Evolutionary conservation across 2,329 filamentous ascomycete genomes (phyloP).

Genomic region (Cladosporium oxysporum): DNA sequence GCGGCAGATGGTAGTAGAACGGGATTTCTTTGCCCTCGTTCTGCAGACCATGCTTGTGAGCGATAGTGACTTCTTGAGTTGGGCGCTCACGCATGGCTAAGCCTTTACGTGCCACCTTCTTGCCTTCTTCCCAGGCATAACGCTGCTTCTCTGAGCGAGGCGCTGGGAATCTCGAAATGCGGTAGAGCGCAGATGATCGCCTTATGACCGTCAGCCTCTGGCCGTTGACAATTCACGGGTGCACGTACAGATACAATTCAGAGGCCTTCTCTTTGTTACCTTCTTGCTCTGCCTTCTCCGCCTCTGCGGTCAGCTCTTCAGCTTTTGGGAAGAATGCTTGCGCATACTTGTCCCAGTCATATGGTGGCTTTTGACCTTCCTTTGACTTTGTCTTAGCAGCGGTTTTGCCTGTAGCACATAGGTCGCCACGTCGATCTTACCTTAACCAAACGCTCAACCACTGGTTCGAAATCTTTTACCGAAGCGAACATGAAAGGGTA

Average conservation of each 20-base stretch:
- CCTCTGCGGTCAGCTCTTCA: constrained; percentile 56
- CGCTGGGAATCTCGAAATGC: constrained; percentile 70
- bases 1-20: constrained; percentile 65
- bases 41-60: constrained; percentile 54
- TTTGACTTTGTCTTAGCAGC: constrained; percentile 25
- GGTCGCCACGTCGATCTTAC: constrained; percentile 38
- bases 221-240: background rate
- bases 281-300: constrained; percentile 51
- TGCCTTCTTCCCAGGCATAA: constrained; percentile 66
- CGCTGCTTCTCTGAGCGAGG: constrained; percentile 54
- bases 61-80: constrained; percentile 62
- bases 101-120: constrained; percentile 62
- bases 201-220: constrained; percentile 29
- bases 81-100: constrained; percentile 55
- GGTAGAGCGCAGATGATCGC: constrained; percentile 71
- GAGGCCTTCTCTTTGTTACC: constrained; percentile 58
- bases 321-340: constrained; percentile 61
- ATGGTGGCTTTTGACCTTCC: constrained; percentile 65
- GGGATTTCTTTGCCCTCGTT: constrained; percentile 61
- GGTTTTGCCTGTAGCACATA: background rate
- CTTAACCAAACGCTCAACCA: constrained; percentile 64
- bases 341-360: constrained; percentile 64
- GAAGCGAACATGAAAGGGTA: constrained; percentile 67
- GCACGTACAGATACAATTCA: constrained; percentile 58
- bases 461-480: constrained; percentile 67